Evolutionary conservation across 768 basidiomycete species (phyloP).

Genomic region (Kwoniella heveanensis): DNA sequence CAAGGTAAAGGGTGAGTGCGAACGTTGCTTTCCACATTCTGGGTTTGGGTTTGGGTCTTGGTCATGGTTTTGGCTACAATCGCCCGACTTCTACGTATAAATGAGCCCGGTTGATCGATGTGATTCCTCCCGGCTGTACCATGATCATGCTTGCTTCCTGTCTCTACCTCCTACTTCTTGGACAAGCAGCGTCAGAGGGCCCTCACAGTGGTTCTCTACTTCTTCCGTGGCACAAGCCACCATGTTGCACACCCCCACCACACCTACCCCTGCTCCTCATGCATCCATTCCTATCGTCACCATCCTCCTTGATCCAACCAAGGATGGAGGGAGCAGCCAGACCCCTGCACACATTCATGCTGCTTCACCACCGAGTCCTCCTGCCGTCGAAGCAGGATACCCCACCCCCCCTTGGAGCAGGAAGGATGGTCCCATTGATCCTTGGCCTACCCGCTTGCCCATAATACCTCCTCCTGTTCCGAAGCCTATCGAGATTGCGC

Average conservation of each 20-base stretch:
- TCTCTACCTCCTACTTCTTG: too few relatives aligned
- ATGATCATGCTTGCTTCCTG: neutral
- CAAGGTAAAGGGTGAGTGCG: constrained; percentile 12
- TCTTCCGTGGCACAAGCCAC: too few relatives aligned
- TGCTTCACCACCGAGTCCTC: neutral
- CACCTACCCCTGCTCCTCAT: too few relatives aligned
- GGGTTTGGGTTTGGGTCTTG: too few relatives aligned
- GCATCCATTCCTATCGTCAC: too few relatives aligned
- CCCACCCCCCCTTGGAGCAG: neutral
- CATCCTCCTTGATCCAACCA: neutral
- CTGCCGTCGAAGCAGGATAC: neutral
- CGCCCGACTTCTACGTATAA: too few relatives aligned
- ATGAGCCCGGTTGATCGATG: neutral
- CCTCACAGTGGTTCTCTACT: too few relatives aligned
- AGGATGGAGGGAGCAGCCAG: neutral
- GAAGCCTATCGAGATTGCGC: too few relatives aligned
- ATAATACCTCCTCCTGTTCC: constrained; percentile 9
- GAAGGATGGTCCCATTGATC: neutral
- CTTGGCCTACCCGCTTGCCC: neutral
- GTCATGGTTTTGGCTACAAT: too few relatives aligned
- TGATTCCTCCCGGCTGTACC: too few relatives aligned
- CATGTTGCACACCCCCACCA: too few relatives aligned
- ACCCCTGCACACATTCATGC: neutral
- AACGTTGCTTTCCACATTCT: neutral
- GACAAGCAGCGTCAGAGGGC: too few relatives aligned